These are phyloP conservation scores for Przewalskia tangutica DNA, from an alignment of 257 asterid species.

Conservation along the genomic window DNA sequence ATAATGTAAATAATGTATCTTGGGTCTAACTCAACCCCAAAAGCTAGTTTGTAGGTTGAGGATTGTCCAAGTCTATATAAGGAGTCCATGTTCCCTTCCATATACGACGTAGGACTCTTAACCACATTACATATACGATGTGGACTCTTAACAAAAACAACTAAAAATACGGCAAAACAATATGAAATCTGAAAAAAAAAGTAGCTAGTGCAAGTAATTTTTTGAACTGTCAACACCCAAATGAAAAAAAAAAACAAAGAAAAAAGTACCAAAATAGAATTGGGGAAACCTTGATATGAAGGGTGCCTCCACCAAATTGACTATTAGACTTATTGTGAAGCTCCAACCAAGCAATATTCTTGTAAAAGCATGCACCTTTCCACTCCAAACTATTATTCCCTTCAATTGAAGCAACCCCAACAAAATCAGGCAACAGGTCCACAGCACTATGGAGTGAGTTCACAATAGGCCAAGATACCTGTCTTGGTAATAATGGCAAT, in stretches of 20 bases:
- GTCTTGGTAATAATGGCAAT: conserved; percentile 63
- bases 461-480: conserved; percentile 63
- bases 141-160: too few species aligned
- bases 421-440: conserved; percentile 72
- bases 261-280: background rate
- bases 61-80: too few species aligned
- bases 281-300: conserved; percentile 57
- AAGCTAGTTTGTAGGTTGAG: too few species aligned
- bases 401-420: conserved; percentile 48
- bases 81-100: too few species aligned
- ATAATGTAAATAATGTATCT: too few species aligned
- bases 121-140: too few species aligned
- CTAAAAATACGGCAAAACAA: background rate
- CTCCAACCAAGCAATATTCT: conserved; percentile 70
- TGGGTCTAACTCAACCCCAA: too few species aligned
- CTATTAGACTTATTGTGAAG: conserved; percentile 55
- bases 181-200: background rate
- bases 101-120: too few species aligned
- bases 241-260: background rate
- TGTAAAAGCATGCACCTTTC: conserved; percentile 76
- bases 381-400: conserved; percentile 36
- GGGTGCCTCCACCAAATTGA: conserved; percentile 79
- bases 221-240: background rate
- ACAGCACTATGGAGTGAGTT: conserved; percentile 43
- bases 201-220: background rate